Conservation (phyloP, 1,284 basidiomycete species). For the Neotropicomus parvogracilis region DNA sequence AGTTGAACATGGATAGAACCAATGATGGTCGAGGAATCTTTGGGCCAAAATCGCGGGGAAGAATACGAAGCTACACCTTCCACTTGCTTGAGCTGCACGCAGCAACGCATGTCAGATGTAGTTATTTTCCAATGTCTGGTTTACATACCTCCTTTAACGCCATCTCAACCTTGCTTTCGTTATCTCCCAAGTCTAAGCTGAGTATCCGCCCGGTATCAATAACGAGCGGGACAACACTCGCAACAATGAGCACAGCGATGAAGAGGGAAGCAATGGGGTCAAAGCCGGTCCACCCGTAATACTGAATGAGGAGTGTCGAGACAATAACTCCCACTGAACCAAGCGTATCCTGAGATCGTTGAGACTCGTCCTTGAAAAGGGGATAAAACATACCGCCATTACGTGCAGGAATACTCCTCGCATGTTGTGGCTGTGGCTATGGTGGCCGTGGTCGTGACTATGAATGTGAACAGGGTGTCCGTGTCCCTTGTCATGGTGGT, state of each 20-base stretch:
- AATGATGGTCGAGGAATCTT: constrained; percentile 81
- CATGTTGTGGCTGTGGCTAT: constrained; percentile 97
- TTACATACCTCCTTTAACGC: constrained; percentile 72
- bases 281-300: constrained; percentile 99
- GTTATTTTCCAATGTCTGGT: background rate
- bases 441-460: constrained; percentile 53
- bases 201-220: constrained; percentile 90
- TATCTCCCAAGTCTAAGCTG: constrained; percentile 78
- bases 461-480: constrained; percentile 44
- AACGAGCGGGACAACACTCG: constrained; percentile 92
- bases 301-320: constrained; percentile 92
- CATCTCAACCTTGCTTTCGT: constrained; percentile 60
- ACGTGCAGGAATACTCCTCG: constrained; percentile 96
- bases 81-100: constrained; percentile 51
- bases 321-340: constrained; percentile 98
- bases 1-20: constrained; percentile 91
- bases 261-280: constrained; percentile 98
- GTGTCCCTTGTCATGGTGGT: constrained; percentile 38
- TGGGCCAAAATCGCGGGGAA: constrained; percentile 91
- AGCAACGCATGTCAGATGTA: constrained; percentile 27
- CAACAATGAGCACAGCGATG: constrained; percentile 93
- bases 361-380: constrained; percentile 10
- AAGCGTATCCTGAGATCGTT: constrained; percentile 64
- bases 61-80: constrained; percentile 83
- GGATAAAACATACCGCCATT: constrained; percentile 65